phyloP scores from a whole-genome alignment of 1,139 yeast genomes.

The Pichia sp. region DNA sequence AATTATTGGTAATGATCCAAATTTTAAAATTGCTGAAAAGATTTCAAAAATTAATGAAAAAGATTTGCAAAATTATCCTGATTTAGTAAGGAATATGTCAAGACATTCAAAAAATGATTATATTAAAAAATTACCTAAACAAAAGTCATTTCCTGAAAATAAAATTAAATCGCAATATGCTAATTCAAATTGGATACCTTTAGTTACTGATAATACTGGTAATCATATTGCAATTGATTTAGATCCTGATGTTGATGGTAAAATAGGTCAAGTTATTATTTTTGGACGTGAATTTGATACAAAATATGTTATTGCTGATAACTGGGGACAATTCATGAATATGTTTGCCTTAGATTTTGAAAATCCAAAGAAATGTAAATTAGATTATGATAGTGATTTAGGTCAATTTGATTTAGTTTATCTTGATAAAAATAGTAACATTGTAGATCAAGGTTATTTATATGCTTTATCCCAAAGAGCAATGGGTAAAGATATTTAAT shows the following conservation, averaged over 20 bases:
- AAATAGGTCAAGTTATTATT: constrained; percentile 60
- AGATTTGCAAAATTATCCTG: constrained; percentile 18
- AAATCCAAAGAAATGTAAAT: constrained; percentile 45
- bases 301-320: constrained; percentile 47
- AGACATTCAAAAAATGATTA: constrained; percentile 17
- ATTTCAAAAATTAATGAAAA: constrained; percentile 8
- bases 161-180: constrained; percentile 69
- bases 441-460: constrained; percentile 39
- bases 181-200: constrained; percentile 85
- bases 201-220: constrained; percentile 81
- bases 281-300: constrained; percentile 60
- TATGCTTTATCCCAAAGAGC: constrained; percentile 42
- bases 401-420: constrained; percentile 76
- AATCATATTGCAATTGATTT: constrained; percentile 86
- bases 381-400: constrained; percentile 82
- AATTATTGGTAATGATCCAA: constrained; percentile 17
- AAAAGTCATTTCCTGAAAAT: constrained; percentile 69
- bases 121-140: constrained; percentile 41
- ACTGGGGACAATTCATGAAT: constrained; percentile 47
- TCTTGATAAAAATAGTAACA: constrained; percentile 42
- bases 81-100: constrained; percentile 14
- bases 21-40: constrained; percentile 13
- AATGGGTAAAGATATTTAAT: constrained; percentile 5
- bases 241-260: constrained; percentile 73
- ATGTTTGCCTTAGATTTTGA: constrained; percentile 43